These are phyloP conservation scores for Seiridium cupressi DNA, from an alignment of 2,329 filamentous ascomycete species.

Conservation along the genomic window DNA sequence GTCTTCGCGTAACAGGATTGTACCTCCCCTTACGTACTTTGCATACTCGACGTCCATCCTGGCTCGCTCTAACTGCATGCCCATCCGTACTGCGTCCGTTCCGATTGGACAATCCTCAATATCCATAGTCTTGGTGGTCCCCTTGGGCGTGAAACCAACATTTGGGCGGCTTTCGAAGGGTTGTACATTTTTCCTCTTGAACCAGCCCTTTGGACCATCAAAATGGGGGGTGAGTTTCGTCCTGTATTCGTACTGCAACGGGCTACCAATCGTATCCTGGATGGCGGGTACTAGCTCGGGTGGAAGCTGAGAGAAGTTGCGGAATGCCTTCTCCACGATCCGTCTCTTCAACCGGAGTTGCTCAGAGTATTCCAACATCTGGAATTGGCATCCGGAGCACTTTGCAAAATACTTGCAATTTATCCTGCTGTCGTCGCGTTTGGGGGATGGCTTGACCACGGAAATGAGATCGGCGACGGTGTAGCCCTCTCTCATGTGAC, in stretches of 20 bases:
- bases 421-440: constrained; percentile 75
- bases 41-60: constrained; percentile 69
- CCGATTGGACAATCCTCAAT: constrained; percentile 98
- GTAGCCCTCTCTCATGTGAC: constrained; percentile 67
- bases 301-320: constrained; percentile 83
- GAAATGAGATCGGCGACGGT: constrained; percentile 80
- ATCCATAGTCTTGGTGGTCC: constrained; percentile 76
- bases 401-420: constrained; percentile 82
- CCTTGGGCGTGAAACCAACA: constrained; percentile 90
- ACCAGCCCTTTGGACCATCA: constrained; percentile 66
- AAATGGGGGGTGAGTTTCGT: constrained; percentile 98
- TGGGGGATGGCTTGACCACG: constrained; percentile 68
- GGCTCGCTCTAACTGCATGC: constrained; percentile 75
- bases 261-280: constrained; percentile 83
- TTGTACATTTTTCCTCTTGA: constrained; percentile 40
- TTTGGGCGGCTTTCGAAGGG: constrained; percentile 65
- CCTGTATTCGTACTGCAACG: constrained; percentile 87
- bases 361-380: constrained; percentile 88
- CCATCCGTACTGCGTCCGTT: constrained; percentile 78
- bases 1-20: constrained; percentile 83
- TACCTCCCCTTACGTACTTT: constrained; percentile 79
- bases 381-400: constrained; percentile 94
- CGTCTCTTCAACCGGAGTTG: constrained; percentile 82
- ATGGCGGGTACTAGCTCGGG: constrained; percentile 73
- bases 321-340: constrained; percentile 88